Evolutionary conservation across 2,329 filamentous ascomycete genomes (phyloP).

Genomic region (Stemphylium beticola): DNA sequence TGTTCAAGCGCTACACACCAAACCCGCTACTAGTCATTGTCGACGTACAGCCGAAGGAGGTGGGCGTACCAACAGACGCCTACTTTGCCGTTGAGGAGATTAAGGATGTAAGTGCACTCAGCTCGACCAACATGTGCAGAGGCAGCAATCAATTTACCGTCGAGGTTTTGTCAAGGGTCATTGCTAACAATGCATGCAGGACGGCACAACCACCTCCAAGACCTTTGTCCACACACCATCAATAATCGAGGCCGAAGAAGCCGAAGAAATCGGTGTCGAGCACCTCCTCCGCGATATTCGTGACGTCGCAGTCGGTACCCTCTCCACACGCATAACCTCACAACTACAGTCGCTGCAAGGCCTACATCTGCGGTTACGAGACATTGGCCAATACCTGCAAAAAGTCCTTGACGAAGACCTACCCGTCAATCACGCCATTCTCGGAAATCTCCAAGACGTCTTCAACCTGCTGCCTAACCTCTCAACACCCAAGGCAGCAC

Average conservation of each 20-base stretch:
- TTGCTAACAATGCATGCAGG: conserved; percentile 59
- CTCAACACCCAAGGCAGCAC: conserved; percentile 74
- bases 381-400: conserved; percentile 93
- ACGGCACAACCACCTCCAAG: conserved; percentile 94
- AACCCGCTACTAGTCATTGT: conserved; percentile 97
- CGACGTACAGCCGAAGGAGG: conserved; percentile 97
- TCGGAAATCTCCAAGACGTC: conserved; percentile 98
- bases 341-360: conserved; percentile 97
- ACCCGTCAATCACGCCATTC: conserved; percentile 94
- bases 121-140: neutral
- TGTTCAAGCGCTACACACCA: conserved; percentile 98
- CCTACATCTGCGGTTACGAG: conserved; percentile 88
- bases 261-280: conserved; percentile 98
- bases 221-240: conserved; percentile 99
- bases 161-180: neutral
- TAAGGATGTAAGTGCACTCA: conserved; percentile 77
- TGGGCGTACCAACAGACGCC: conserved; percentile 95
- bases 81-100: conserved; percentile 99
- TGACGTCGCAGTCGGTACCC: conserved; percentile 94
- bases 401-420: conserved; percentile 93
- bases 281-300: conserved; percentile 97
- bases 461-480: conserved; percentile 98
- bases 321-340: conserved; percentile 95
- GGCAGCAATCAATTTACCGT: neutral
- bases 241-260: conserved; percentile 98